Conservation (phyloP, 2,329 filamentous ascomycete genomes). For the Beauveria medogensis region DNA sequence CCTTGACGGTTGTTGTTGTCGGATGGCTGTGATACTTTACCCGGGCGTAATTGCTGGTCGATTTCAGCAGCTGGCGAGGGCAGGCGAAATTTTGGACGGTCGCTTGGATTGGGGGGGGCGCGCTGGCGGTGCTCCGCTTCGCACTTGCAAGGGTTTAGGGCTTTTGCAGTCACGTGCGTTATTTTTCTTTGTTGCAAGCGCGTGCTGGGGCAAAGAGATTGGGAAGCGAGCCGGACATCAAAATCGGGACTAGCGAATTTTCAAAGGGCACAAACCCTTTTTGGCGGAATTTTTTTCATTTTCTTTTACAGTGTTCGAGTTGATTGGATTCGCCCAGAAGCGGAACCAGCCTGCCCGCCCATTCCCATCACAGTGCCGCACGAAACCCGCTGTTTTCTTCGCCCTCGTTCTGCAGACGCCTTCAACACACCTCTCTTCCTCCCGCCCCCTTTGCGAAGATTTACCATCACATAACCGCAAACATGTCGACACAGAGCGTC, state of each 20-base stretch:
- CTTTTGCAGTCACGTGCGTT: background rate
- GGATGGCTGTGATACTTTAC: slow-evolving; percentile 11
- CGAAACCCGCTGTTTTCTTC: slow-evolving; percentile 14
- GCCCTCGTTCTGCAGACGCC: background rate
- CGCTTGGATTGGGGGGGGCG: background rate
- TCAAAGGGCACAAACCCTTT: slow-evolving; percentile 12
- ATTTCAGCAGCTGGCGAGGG: background rate
- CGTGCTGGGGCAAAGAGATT: background rate
- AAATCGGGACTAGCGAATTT: background rate
- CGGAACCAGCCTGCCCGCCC: background rate
- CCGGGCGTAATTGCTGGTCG: slow-evolving; percentile 8
- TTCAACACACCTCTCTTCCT: background rate
- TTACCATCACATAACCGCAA: slow-evolving; percentile 8
- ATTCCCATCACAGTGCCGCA: background rate
- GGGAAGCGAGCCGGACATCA: background rate
- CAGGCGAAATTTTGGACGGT: slow-evolving; percentile 7
- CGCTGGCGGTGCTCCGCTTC: background rate
- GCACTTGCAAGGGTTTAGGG: slow-evolving; percentile 8
- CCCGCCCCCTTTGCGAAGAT: slow-evolving; percentile 3
- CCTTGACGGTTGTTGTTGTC: slow-evolving; percentile 12
- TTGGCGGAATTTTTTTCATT: too few species aligned
- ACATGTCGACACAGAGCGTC: slow-evolving; percentile 71
- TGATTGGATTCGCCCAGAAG: background rate
- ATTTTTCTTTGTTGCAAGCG: background rate
- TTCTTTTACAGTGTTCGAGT: too few species aligned